A percentile compares a stretch with the other conserved stretches of the same genome.
phyloP scores from a whole-genome alignment of 2,329 filamentous ascomycete species.

The Fusarium temperatum region DNA sequence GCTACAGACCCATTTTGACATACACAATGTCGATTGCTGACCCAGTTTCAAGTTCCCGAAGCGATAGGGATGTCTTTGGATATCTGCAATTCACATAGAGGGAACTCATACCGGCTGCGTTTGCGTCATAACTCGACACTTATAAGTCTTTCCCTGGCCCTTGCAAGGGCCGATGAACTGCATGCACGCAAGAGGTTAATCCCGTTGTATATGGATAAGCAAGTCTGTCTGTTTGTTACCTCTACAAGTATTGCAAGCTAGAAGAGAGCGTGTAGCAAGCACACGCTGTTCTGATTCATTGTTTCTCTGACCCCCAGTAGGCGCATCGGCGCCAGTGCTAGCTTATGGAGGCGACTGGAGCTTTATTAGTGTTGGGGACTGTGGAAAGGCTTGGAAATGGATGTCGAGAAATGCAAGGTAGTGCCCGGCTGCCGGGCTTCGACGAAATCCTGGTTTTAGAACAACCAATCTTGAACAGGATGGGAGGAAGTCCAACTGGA shows the following conservation, averaged over 20 bases:
- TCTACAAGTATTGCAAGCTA: background rate
- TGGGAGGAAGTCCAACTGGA: background rate
- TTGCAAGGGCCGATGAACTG: slow-evolving; percentile 13
- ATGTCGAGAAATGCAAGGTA: slow-evolving; percentile 28
- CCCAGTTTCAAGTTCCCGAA: slow-evolving; percentile 12
- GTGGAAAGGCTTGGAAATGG: slow-evolving; percentile 29
- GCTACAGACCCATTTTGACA: background rate
- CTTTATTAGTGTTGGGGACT: background rate
- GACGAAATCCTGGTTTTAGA: slow-evolving; percentile 17
- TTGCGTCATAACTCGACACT: slow-evolving; percentile 36
- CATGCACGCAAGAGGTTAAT: slow-evolving; percentile 22
- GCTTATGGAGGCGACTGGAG: background rate
- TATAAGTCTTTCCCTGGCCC: slow-evolving; percentile 17
- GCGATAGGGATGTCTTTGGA: background rate
- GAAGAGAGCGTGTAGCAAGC: background rate
- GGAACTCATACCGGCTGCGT: background rate
- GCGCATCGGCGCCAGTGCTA: slow-evolving; percentile 22
- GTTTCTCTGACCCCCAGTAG: background rate
- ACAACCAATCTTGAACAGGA: background rate
- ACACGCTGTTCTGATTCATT: background rate
- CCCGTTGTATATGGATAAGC: slow-evolving; percentile 2
- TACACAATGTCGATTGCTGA: background rate
- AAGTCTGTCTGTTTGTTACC: slow-evolving; percentile 11
- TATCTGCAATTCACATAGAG: background rate
- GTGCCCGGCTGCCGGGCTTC: slow-evolving; percentile 13